Conservation (phyloP, 768 basidiomycete genomes). For the Pseudohyphozyma bogoriensis region DNA sequence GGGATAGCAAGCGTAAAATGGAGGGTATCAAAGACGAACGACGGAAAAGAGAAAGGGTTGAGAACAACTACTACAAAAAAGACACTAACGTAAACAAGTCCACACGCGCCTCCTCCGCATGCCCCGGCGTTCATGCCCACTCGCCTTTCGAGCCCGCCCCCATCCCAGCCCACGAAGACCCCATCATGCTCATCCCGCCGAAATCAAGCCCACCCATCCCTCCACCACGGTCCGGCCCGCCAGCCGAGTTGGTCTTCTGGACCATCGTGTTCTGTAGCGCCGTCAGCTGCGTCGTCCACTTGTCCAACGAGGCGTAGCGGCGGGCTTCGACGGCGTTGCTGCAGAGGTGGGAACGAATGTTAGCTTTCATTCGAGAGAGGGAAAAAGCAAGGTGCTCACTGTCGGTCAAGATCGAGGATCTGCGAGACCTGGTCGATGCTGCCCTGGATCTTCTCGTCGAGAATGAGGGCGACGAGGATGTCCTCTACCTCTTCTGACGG, state of each 20-base stretch:
- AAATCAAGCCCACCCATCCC: background rate
- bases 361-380: background rate
- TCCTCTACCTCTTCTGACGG: constrained; percentile 84
- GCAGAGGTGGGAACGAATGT: background rate
- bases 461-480: constrained; percentile 80
- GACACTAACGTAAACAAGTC: no score
- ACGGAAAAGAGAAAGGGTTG: no score
- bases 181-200: background rate
- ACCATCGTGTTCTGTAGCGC: constrained; percentile 66
- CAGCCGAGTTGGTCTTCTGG: constrained; percentile 45
- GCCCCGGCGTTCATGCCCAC: no score
- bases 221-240: constrained; percentile 2
- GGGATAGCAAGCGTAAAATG: no score
- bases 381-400: constrained; percentile 18
- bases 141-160: no score
- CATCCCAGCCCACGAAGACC: no score
- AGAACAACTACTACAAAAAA: no score
- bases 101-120: no score
- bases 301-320: constrained; percentile 66
- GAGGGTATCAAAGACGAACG: no score
- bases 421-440: constrained; percentile 94
- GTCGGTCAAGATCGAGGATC: constrained; percentile 58
- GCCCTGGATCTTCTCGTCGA: constrained; percentile 95
- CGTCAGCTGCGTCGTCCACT: constrained; percentile 74
- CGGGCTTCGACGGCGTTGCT: constrained; percentile 82